A percentile compares a stretch with the other conserved stretches of the same genome.
These are phyloP conservation scores for Nannochloris sp. DNA, from an alignment of 139 green algal species.

Conservation along the genomic window DNA sequence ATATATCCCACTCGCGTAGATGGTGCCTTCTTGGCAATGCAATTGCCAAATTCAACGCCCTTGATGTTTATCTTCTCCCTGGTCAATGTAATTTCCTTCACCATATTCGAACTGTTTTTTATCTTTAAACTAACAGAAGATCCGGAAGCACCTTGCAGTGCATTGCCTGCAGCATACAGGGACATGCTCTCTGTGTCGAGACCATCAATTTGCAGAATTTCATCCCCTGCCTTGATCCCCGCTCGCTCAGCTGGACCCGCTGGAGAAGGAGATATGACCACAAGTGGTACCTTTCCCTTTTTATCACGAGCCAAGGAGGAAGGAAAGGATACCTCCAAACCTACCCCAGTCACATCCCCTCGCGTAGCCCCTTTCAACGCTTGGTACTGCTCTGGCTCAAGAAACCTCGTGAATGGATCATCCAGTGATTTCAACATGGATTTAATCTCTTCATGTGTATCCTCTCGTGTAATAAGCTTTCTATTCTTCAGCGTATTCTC, in stretches of 20 bases:
- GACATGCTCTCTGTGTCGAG: conserved; percentile 47
- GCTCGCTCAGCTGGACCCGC: conserved; percentile 79
- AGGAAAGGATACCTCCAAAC: conserved; percentile 59
- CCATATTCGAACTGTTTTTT: background rate
- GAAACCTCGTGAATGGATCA: conserved; percentile 94
- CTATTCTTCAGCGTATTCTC: conserved; percentile 60
- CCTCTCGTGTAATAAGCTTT: conserved; percentile 44
- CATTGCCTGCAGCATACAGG: conserved; percentile 74
- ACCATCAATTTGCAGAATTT: conserved; percentile 73
- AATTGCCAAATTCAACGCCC: conserved; percentile 46
- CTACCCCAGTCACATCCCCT: conserved; percentile 65
- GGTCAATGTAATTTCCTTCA: conserved; percentile 25
- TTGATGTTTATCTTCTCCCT: conserved; percentile 58
- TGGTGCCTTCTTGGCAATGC: conserved; percentile 44
- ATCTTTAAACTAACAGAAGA: conserved; percentile 41
- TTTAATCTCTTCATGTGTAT: conserved; percentile 80
- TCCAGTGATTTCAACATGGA: conserved; percentile 71
- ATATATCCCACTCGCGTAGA: conserved; percentile 66
- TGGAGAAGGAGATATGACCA: conserved; percentile 68
- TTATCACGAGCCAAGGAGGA: background rate
- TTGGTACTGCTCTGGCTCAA: conserved; percentile 67
- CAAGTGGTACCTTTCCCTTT: background rate
- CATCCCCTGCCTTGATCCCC: conserved; percentile 70
- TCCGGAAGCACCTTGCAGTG: conserved; percentile 61
- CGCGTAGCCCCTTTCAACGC: conserved; percentile 41